Conservation (phyloP, 768 basidiomycete genomes). For the Amanita exitialis region DNA sequence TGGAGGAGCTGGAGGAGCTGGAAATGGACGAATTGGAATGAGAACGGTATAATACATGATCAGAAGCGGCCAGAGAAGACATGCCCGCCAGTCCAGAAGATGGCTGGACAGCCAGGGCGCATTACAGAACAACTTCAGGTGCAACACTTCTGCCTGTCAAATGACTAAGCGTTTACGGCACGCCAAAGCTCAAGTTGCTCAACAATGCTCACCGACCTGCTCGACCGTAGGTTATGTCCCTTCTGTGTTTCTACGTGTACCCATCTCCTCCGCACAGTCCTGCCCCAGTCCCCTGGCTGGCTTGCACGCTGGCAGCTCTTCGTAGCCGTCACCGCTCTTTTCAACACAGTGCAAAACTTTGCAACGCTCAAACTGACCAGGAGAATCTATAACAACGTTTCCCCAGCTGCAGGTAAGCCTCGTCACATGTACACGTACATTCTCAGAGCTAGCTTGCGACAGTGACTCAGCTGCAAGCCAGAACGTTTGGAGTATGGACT, state of each 20-base stretch:
- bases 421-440: not conserved
- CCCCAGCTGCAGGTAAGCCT: conserved; percentile 26
- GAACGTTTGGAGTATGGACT: conserved; percentile 91
- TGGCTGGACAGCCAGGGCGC: conserved; percentile 9
- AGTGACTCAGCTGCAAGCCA: conserved; percentile 84
- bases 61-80: conserved; percentile 15
- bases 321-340: conserved; percentile 64
- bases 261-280: conserved; percentile 26
- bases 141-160: conserved; percentile 4
- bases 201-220: not conserved
- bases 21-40: conserved; percentile 37
- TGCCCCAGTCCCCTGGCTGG: conserved; percentile 58
- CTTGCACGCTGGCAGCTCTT: conserved; percentile 87
- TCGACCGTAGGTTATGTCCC: conserved; percentile 7
- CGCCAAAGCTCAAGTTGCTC: not conserved
- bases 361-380: conserved; percentile 68
- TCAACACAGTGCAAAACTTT: conserved; percentile 85
- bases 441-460: conserved; percentile 7
- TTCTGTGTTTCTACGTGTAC: not conserved
- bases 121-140: conserved; percentile 4
- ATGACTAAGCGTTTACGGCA: conserved; percentile 6
- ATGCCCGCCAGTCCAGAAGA: conserved; percentile 10
- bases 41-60: conserved; percentile 18
- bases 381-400: conserved; percentile 55
- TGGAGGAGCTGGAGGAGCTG: conserved; percentile 39